Conservation (phyloP, 257 asterid genomes). For the Przewalskia tangutica region DNA sequence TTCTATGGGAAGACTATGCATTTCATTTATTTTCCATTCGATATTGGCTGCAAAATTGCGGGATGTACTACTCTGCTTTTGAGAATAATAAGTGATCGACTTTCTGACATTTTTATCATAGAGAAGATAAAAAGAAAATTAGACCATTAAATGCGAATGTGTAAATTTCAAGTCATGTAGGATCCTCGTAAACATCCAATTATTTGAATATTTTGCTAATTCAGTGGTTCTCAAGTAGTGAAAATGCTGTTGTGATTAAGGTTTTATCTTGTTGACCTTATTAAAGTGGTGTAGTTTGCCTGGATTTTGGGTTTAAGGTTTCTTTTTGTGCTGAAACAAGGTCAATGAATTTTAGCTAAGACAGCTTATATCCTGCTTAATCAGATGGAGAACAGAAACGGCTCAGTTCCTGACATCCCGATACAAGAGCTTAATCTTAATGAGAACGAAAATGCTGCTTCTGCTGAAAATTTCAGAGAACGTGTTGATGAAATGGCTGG, state of each 20-base stretch:
- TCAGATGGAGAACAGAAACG: conserved; percentile 5
- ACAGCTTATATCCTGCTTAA: neutral
- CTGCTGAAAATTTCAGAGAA: conserved; percentile 31
- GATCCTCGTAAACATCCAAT: neutral
- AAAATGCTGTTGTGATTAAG: neutral
- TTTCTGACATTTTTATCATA: neutral
- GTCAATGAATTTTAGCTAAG: neutral
- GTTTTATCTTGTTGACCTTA: neutral
- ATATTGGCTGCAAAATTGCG: neutral
- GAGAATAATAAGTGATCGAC: neutral
- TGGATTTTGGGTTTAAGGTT: neutral
- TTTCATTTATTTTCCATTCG: neutral
- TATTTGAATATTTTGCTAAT: neutral
- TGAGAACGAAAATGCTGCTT: neutral
- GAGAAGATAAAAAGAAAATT: neutral
- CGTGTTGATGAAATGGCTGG: conserved; percentile 31
- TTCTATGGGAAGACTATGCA: neutral
- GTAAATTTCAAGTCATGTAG: neutral
- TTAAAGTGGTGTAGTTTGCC: neutral
- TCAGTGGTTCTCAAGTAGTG: neutral
- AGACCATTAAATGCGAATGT: neutral
- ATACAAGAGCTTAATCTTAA: neutral
- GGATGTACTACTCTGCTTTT: neutral
- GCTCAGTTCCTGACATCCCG: conserved; percentile 1
- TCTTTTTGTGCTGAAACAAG: neutral